These are phyloP conservation scores for Pichia sp. DNA, from an alignment of 1,139 yeast species.

Conservation along the genomic window DNA sequence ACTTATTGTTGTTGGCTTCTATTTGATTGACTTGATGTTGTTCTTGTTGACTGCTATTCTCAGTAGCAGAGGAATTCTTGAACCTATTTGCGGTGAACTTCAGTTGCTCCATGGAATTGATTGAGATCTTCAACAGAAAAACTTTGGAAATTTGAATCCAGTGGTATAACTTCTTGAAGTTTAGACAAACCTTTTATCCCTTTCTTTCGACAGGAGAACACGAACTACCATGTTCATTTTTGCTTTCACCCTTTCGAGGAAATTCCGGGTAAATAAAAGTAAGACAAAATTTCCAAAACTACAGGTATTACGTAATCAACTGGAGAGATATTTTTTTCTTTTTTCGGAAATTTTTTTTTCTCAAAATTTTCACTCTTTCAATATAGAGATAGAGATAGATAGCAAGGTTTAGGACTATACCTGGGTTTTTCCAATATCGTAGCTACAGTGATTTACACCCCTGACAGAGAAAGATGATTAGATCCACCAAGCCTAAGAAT, in stretches of 20 bases:
- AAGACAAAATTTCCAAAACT: not conserved
- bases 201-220: not conserved
- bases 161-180: too few species aligned
- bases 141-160: too few species aligned
- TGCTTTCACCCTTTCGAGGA: not conserved
- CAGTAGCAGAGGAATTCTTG: constrained; percentile 5
- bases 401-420: too few species aligned
- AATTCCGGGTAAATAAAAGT: not conserved
- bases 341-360: not conserved
- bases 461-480: constrained; percentile 44
- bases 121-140: not conserved
- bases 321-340: not conserved
- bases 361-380: not conserved
- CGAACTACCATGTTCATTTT: not conserved
- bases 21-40: not conserved
- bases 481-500: constrained; percentile 81
- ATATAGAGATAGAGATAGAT: not conserved
- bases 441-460: too few species aligned
- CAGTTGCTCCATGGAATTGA: constrained; percentile 8
- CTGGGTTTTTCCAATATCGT: too few species aligned
- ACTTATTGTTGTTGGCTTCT: not conserved
- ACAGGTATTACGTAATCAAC: not conserved
- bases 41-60: not conserved
- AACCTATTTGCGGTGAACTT: constrained; percentile 25
- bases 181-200: too few species aligned